Base-by-base conservation (phyloP, 345 rosid genomes). In the Eucalyptus microcorys region DNA sequence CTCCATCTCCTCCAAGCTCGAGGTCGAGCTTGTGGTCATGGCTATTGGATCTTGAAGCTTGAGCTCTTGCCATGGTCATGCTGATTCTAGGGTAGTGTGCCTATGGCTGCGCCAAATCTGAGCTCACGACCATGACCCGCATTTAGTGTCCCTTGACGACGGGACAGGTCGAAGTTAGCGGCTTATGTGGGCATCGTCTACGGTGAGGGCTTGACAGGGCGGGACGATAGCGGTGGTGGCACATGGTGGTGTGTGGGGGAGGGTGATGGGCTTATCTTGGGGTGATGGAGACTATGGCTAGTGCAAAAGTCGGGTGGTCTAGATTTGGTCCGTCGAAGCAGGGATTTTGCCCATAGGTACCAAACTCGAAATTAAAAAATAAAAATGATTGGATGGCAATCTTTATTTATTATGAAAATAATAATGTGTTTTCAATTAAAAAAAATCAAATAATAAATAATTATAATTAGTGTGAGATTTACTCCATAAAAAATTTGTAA, bases 311-410 rank as follows among this genome's bases (percentile, higher is more conserved):
- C 2, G 3, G 68, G 76, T 32, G 42, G 11, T 66, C 10, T 66
- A 66, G 42, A 71, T 34, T 71, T 34, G 45, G 24, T 37, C 26
- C 8, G 14, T 71, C 7, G 2, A 37, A 34, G 80, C 4, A 34
- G 6, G 26, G 26, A 34, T 34, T 71, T 71, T 71, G 27, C 8
- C 7, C 22, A 3, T 37, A 37, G 26, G 43, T 10, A 37, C 14
- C 1, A 14, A 66, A 66, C 76, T 66, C 5, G 11, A 7, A 66
- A 15, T 66, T 14, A 4, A 64, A n/a, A 64, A 64, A 52, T 7
- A 1, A 52, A 4, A 19, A 52, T 19, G 4, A 52, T 52, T 1
- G 26, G 57, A 52, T 7, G 2, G 19, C 0, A 7, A 52, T 52
- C 1, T 19, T 52, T 52, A 52, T 52, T 52, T 52, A 52, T 52